Conservation (phyloP, 176 grass and related monocot species). For the Rhynchospora breviuscula region DNA sequence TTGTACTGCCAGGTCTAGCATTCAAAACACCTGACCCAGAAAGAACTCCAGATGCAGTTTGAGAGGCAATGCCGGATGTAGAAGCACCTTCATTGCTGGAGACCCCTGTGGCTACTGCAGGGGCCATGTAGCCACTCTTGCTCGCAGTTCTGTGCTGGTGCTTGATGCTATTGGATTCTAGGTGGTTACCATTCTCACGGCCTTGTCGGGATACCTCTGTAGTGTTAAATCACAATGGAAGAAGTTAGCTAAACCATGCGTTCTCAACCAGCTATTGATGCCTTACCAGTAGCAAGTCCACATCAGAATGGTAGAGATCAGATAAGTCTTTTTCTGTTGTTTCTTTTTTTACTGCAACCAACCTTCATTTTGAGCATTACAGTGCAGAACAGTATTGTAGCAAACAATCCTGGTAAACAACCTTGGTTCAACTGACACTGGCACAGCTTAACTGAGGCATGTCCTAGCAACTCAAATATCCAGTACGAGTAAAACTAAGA, state of each 20-base stretch:
- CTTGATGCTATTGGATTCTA: conserved; percentile 52
- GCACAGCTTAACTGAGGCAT: not conserved
- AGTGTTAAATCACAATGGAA: not conserved
- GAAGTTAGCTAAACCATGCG: not conserved
- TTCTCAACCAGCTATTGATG: not conserved
- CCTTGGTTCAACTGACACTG: not conserved
- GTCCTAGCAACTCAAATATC: not conserved
- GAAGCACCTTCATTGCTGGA: conserved; percentile 73
- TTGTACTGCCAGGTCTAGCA: conserved; percentile 94
- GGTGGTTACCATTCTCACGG: conserved; percentile 62
- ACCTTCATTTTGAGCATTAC: not conserved
- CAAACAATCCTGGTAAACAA: not conserved
- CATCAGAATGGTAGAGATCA: not conserved
- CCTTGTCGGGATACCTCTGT: conserved; percentile 92
- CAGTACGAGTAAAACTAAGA: not conserved
- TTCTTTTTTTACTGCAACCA: not conserved
- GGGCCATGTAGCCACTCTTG: conserved; percentile 29
- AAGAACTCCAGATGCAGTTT: conserved; percentile 92
- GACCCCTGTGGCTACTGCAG: conserved; percentile 29
- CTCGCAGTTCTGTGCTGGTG: conserved; percentile 45
- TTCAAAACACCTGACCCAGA: conserved; percentile 98
- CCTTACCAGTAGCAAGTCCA: not conserved
- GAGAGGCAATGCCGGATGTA: conserved; percentile 81
- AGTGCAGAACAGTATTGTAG: not conserved
- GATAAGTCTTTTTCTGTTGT: not conserved